Evolutionary conservation across 2,329 filamentous ascomycete genomes (phyloP).

Genomic region (Penicillium sp.): DNA sequence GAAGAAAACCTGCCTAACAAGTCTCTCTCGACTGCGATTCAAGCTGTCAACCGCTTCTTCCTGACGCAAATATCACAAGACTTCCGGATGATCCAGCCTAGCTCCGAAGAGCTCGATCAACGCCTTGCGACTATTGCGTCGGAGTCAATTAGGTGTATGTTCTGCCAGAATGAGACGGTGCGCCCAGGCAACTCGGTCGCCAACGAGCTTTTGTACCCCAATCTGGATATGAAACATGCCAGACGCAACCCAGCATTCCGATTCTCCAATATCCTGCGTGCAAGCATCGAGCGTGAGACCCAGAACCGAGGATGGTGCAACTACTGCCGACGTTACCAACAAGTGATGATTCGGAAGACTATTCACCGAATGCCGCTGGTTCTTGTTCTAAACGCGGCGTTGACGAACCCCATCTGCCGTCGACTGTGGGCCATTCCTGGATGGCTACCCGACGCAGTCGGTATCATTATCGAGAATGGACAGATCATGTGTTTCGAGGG

Average conservation of each 20-base stretch:
- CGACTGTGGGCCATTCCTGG: conserved; percentile 78
- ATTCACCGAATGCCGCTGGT: conserved; percentile 77
- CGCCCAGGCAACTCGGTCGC: conserved; percentile 73
- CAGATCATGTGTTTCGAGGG: conserved; percentile 95
- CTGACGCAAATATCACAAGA: conserved; percentile 75
- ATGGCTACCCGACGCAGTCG: conserved; percentile 91
- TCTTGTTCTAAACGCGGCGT: conserved; percentile 78
- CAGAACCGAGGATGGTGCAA: conserved; percentile 91
- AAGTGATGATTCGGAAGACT: conserved; percentile 75
- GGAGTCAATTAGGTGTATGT: conserved; percentile 69
- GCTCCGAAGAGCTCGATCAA: conserved; percentile 64
- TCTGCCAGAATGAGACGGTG: conserved; percentile 80
- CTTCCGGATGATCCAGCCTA: conserved; percentile 62
- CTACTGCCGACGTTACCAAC: conserved; percentile 84
- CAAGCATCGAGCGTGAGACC: conserved; percentile 82
- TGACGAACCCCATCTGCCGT: conserved; percentile 65
- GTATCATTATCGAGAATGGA: conserved; percentile 82
- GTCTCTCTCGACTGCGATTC: conserved; percentile 73
- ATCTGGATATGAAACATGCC: conserved; percentile 48
- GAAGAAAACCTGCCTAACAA: conserved; percentile 75
- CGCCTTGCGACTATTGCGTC: conserved; percentile 46
- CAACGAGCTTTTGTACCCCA: conserved; percentile 79
- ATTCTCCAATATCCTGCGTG: conserved; percentile 90
- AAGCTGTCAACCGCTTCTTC: conserved; percentile 79
- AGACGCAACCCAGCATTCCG: conserved; percentile 48